These are phyloP conservation scores for Pulveroboletus ravenelii DNA, from an alignment of 768 basidiomycete genomes.

Conservation along the genomic window DNA sequence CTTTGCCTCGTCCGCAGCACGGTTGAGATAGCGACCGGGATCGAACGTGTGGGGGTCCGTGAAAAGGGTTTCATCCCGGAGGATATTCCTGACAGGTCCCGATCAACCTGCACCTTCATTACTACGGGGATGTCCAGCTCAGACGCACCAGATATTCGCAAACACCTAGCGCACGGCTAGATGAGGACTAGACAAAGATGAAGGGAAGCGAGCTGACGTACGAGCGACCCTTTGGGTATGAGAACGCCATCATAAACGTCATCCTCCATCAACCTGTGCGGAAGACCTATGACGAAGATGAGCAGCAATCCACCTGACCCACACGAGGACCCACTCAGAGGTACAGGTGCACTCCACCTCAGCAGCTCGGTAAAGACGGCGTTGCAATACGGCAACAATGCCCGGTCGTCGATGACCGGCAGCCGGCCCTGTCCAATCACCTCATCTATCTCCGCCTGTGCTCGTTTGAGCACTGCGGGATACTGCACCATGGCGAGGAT, in stretches of 20 bases:
- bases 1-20: slow-evolving; percentile 13
- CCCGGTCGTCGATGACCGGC: slow-evolving; percentile 55
- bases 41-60: slow-evolving; percentile 47
- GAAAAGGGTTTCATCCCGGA: slow-evolving; percentile 48
- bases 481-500: slow-evolving; percentile 62
- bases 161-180: slow-evolving; percentile 36
- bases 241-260: slow-evolving; percentile 56
- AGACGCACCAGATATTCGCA: slow-evolving; percentile 54
- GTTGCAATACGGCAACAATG: slow-evolving; percentile 53
- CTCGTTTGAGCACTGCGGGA: slow-evolving; percentile 52
- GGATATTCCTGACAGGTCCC: slow-evolving; percentile 34
- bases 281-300: slow-evolving; percentile 41
- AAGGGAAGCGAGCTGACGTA: slow-evolving; percentile 20
- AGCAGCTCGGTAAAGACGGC: slow-evolving; percentile 51
- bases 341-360: slow-evolving; percentile 56
- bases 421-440: slow-evolving; percentile 44
- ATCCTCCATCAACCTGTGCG: slow-evolving; percentile 61
- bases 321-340: slow-evolving; percentile 42
- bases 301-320: neutral
- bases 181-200: neutral
- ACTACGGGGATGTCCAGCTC: neutral
- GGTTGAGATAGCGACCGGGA: slow-evolving; percentile 48
- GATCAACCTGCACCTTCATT: neutral
- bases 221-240: slow-evolving; percentile 61
- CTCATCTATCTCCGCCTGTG: slow-evolving; percentile 61